Evolutionary conservation across 1,284 basidiomycete genomes (phyloP).

Genomic region (Exsudoporus floridanus): DNA sequence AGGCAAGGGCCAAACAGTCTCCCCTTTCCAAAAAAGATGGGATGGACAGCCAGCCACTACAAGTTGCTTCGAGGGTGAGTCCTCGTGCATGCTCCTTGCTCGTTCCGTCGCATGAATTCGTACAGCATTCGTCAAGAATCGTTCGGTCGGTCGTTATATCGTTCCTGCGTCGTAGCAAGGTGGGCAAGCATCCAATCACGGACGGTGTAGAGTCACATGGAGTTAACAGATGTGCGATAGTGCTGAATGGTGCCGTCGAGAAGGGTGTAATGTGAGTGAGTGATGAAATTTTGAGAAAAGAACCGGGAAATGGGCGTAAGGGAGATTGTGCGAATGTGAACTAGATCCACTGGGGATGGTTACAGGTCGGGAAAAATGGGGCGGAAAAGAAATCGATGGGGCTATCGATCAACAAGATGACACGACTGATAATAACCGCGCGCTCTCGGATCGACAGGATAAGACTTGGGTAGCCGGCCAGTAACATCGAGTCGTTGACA

Average conservation of each 20-base stretch:
- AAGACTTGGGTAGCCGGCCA: slow-evolving; percentile 37
- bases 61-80: slow-evolving; percentile 16
- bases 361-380: slow-evolving; percentile 14
- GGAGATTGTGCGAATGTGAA: slow-evolving; percentile 29
- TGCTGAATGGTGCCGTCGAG: slow-evolving; percentile 22
- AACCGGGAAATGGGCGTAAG: slow-evolving; percentile 20
- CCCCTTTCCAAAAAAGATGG: slow-evolving; percentile 10
- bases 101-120: slow-evolving; percentile 31
- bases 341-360: slow-evolving; percentile 23
- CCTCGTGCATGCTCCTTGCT: slow-evolving; percentile 21
- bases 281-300: slow-evolving; percentile 20
- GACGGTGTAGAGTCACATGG: slow-evolving; percentile 15
- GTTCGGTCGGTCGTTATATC: slow-evolving; percentile 38
- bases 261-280: slow-evolving; percentile 22
- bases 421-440: slow-evolving; percentile 27
- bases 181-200: slow-evolving; percentile 20
- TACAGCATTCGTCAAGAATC: slow-evolving; percentile 51
- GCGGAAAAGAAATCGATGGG: slow-evolving; percentile 19
- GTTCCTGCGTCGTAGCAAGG: slow-evolving; percentile 41
- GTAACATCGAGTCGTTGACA: slow-evolving; percentile 47
- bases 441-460: slow-evolving; percentile 28
- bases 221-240: slow-evolving; percentile 13
- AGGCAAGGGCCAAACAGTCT: slow-evolving; percentile 12
- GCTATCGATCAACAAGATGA: slow-evolving; percentile 44
- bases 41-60: slow-evolving; percentile 13